These are phyloP conservation scores for Blastomyces emzantsi DNA, from an alignment of 2,329 filamentous ascomycete species.

Conservation along the genomic window DNA sequence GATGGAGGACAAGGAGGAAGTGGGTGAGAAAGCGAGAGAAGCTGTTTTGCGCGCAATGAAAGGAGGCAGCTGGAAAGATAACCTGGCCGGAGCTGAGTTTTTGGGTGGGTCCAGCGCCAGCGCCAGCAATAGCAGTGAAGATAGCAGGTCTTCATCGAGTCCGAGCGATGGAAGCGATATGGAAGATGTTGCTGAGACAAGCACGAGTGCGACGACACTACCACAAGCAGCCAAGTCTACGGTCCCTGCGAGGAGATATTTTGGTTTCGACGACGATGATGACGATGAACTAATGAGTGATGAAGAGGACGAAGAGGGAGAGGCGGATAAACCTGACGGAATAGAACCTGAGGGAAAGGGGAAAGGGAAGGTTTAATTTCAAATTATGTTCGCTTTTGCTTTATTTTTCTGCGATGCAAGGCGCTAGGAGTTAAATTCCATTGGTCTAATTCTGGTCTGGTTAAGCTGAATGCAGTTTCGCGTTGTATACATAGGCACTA, in stretches of 20 bases:
- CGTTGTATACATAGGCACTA: not conserved
- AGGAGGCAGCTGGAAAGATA: constrained; percentile 43
- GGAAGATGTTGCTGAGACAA: constrained; percentile 24
- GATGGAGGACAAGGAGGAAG: constrained; percentile 92
- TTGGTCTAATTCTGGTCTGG: constrained; percentile 3
- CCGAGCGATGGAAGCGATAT: constrained; percentile 33
- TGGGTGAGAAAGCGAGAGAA: constrained; percentile 71
- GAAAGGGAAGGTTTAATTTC: constrained; percentile 25
- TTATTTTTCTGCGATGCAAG: constrained; percentile 12
- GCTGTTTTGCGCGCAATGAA: constrained; percentile 65
- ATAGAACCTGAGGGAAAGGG: constrained; percentile 27
- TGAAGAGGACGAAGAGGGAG: constrained; percentile 34
- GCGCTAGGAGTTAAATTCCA: constrained; percentile 16
- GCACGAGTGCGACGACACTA: constrained; percentile 22
- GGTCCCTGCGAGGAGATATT: constrained; percentile 30
- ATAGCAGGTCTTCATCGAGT: constrained; percentile 24
- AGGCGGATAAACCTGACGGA: constrained; percentile 12
- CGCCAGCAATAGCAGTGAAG: constrained; percentile 28
- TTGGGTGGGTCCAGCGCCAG: constrained; percentile 31
- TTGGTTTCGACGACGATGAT: constrained; percentile 43
- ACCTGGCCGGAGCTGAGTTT: constrained; percentile 30
- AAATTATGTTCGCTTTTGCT: constrained; percentile 10
- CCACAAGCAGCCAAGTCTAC: constrained; percentile 21
- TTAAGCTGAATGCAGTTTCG: not conserved
- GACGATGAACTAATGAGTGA: constrained; percentile 34